These are phyloP conservation scores for Blastomyces silverae DNA, from an alignment of 2,329 filamentous ascomycete species.

Conservation along the genomic window DNA sequence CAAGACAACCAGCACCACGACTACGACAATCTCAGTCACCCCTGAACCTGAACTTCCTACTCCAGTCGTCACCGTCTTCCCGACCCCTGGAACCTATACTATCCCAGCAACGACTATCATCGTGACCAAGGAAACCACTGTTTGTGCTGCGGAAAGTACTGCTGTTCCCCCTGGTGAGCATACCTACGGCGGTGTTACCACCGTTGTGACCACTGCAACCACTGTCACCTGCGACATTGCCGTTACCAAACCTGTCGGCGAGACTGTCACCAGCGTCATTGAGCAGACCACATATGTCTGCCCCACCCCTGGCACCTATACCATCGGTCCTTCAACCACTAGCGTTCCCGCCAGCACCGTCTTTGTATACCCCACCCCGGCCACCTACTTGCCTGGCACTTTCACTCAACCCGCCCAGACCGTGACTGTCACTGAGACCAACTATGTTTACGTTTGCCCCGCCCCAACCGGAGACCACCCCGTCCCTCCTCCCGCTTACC, in stretches of 20 bases:
- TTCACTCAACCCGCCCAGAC: constrained; percentile 63
- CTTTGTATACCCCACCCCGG: constrained; percentile 57
- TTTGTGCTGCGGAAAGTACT: constrained; percentile 58
- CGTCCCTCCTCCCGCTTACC: constrained; percentile 24
- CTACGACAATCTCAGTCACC: constrained; percentile 31
- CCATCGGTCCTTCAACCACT: constrained; percentile 62
- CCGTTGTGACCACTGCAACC: constrained; percentile 58
- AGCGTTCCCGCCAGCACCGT: constrained; percentile 49
- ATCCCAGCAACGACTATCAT: constrained; percentile 66
- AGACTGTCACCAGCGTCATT: constrained; percentile 59
- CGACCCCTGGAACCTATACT: constrained; percentile 66
- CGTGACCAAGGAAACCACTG: constrained; percentile 60
- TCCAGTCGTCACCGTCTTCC: constrained; percentile 47
- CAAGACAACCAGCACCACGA: constrained; percentile 36
- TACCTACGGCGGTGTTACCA: constrained; percentile 67
- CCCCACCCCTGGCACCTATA: constrained; percentile 68
- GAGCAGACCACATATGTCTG: constrained; percentile 65
- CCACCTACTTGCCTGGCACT: constrained; percentile 60
- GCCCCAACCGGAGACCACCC: constrained; percentile 47
- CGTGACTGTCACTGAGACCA: constrained; percentile 62
- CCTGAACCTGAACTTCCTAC: constrained; percentile 39
- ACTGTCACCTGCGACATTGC: constrained; percentile 65
- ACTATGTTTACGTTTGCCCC: constrained; percentile 64
- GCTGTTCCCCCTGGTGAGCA: constrained; percentile 57
- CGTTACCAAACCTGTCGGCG: constrained; percentile 53